Conservation (phyloP, 257 asterid genomes). For the Mentha longifolia region DNA sequence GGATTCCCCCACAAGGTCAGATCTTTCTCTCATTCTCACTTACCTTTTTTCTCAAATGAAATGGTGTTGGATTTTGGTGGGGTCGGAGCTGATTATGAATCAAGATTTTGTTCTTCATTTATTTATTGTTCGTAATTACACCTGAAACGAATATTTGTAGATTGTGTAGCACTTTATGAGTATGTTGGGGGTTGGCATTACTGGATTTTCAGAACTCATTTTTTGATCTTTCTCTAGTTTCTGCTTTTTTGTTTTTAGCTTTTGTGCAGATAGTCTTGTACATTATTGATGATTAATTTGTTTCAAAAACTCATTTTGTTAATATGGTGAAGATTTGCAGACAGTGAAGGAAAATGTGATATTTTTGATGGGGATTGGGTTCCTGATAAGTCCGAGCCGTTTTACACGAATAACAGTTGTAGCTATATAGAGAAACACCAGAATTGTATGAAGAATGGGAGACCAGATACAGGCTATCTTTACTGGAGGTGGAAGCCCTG, state of each 20-base stretch:
- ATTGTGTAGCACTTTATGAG: neutral
- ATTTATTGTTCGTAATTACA: neutral
- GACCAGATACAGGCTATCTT: slow-evolving; percentile 67
- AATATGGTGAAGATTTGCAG: slow-evolving; percentile 25
- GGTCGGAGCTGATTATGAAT: neutral
- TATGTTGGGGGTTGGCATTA: neutral
- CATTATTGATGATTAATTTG: neutral
- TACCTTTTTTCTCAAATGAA: neutral
- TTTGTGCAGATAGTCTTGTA: neutral
- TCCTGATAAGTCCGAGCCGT: slow-evolving; percentile 54
- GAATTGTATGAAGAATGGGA: slow-evolving; percentile 74
- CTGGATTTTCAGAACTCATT: slow-evolving; percentile 6
- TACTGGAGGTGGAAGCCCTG: slow-evolving; percentile 91
- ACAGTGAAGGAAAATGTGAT: slow-evolving; percentile 54
- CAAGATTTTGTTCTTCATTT: neutral
- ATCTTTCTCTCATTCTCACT: neutral
- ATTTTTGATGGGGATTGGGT: slow-evolving; percentile 80
- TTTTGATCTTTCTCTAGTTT: neutral
- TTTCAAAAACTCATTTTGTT: neutral
- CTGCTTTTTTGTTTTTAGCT: neutral
- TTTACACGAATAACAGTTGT: slow-evolving; percentile 70
- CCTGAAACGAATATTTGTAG: neutral
- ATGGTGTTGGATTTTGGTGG: neutral
- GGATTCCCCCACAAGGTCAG: slow-evolving; percentile 51
- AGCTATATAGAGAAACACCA: slow-evolving; percentile 64